Evolutionary conservation across 805 yeast genomes (phyloP).

Genomic region (Osmozyma mogii): DNA sequence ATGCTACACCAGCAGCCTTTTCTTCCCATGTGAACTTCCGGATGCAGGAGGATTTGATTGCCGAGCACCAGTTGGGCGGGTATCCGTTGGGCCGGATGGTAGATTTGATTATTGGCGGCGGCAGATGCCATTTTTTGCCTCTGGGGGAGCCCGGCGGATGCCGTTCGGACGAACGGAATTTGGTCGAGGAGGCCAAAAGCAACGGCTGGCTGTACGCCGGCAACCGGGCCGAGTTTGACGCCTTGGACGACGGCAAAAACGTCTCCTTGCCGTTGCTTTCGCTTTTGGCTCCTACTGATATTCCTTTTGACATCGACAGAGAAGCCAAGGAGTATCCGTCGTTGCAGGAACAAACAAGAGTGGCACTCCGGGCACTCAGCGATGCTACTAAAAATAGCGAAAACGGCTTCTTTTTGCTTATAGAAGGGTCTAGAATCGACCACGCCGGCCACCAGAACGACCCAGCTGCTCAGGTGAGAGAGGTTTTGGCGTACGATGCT

Average conservation of each 20-base stretch:
- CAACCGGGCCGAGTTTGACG: conserved; percentile 51
- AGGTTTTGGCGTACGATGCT: conserved; percentile 78
- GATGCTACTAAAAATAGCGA: conserved; percentile 66
- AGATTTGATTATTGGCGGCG: conserved; percentile 87
- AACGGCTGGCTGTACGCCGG: conserved; percentile 56
- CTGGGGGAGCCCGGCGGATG: conserved; percentile 57
- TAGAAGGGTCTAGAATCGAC: conserved; percentile 91
- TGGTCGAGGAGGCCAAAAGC: conserved; percentile 53
- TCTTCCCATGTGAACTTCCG: conserved; percentile 73
- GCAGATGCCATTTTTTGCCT: conserved; percentile 76
- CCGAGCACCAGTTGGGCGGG: conserved; percentile 77
- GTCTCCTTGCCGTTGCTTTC: conserved; percentile 73
- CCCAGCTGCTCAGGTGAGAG: conserved; percentile 90
- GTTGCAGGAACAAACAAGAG: conserved; percentile 65
- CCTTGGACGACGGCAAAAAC: conserved; percentile 44
- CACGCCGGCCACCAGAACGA: conserved; percentile 94
- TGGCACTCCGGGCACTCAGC: conserved; percentile 63
- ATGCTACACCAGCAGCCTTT: conserved; percentile 92
- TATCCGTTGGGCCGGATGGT: conserved; percentile 74
- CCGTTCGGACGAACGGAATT: conserved; percentile 61
- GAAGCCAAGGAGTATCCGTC: conserved; percentile 57
- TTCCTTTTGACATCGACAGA: conserved; percentile 82
- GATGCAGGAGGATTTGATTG: conserved; percentile 75
- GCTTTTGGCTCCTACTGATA: conserved; percentile 65
- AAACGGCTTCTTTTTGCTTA: conserved; percentile 75